phyloP scores from a whole-genome alignment of 1,139 yeast species.

The Diutina sp. region DNA sequence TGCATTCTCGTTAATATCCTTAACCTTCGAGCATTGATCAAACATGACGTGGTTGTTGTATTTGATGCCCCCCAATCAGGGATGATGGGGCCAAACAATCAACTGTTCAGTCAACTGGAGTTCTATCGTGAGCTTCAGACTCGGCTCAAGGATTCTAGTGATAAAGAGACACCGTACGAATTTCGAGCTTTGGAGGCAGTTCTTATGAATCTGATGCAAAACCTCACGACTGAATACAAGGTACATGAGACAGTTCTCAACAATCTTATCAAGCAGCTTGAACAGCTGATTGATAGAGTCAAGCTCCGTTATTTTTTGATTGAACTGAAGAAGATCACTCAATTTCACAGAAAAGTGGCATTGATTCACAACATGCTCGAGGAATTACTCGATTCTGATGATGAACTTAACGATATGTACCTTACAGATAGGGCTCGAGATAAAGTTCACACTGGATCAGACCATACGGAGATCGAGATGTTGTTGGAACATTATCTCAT shows the following conservation, averaged over 20 bases:
- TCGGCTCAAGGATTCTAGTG: background rate
- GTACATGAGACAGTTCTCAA: constrained; percentile 28
- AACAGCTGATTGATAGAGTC: constrained; percentile 25
- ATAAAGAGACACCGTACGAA: constrained; percentile 26
- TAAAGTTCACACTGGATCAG: constrained; percentile 14
- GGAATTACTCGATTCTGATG: constrained; percentile 27
- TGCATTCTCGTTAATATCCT: constrained; percentile 26
- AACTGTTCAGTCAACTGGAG: background rate
- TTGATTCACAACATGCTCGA: constrained; percentile 28
- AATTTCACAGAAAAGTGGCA: constrained; percentile 28
- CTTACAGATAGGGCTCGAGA: constrained; percentile 18
- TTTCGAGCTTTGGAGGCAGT: constrained; percentile 32
- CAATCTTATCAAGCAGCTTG: constrained; percentile 24
- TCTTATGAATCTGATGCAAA: constrained; percentile 24
- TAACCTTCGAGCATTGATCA: constrained; percentile 30
- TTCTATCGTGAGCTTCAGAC: constrained; percentile 13
- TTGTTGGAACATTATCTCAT: constrained; percentile 31
- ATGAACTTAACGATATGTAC: constrained; percentile 26
- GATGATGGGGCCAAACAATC: background rate
- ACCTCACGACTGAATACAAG: constrained; percentile 28
- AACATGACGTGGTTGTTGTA: constrained; percentile 24
- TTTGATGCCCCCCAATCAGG: constrained; percentile 25
- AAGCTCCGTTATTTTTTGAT: constrained; percentile 28
- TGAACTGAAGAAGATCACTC: constrained; percentile 30
- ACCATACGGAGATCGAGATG: constrained; percentile 32